Percentiles rank a stretch among this genome's conserved stretches.
Evolutionary conservation across 345 rosid genomes (phyloP).

Genomic region (Gossypium anomalum): DNA sequence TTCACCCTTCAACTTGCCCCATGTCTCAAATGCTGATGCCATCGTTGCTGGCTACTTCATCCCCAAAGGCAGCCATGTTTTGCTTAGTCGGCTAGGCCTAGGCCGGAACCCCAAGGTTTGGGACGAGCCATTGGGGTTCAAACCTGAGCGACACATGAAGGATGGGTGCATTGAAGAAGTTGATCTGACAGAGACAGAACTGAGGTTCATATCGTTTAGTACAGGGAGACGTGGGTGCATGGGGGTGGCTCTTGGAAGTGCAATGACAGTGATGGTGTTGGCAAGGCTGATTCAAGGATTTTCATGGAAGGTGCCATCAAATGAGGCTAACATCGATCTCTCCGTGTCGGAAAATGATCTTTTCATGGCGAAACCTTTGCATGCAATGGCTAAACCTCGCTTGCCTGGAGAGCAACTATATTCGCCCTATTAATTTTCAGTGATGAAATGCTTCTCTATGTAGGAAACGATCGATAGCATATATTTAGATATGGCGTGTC

Average conservation of each 20-base stretch:
- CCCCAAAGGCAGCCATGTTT: conserved; percentile 2
- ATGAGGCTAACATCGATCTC: background rate
- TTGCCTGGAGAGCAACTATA: background rate
- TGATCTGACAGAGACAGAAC: background rate
- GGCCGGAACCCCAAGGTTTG: conserved; percentile 9
- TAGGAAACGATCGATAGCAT: too few relatives aligned
- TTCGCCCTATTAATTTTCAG: background rate
- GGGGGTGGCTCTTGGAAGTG: background rate
- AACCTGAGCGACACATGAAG: background rate
- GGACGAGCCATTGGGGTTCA: background rate
- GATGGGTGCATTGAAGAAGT: background rate
- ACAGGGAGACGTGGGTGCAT: background rate
- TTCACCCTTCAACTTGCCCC: background rate
- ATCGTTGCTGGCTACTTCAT: background rate
- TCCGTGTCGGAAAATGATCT: background rate
- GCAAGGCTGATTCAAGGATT: conserved; percentile 9
- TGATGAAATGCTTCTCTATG: too few relatives aligned
- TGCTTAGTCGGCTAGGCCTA: background rate
- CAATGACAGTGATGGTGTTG: background rate
- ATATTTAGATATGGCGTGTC: too few relatives aligned
- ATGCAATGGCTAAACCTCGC: background rate
- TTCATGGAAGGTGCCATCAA: background rate
- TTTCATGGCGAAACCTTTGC: background rate
- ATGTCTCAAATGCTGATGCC: background rate
- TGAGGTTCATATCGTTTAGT: background rate